Percentiles rank a stretch among this genome's conserved stretches.
Conservation (phyloP, 768 basidiomycete genomes). For the Sporobolomyces phaffii region DNA sequence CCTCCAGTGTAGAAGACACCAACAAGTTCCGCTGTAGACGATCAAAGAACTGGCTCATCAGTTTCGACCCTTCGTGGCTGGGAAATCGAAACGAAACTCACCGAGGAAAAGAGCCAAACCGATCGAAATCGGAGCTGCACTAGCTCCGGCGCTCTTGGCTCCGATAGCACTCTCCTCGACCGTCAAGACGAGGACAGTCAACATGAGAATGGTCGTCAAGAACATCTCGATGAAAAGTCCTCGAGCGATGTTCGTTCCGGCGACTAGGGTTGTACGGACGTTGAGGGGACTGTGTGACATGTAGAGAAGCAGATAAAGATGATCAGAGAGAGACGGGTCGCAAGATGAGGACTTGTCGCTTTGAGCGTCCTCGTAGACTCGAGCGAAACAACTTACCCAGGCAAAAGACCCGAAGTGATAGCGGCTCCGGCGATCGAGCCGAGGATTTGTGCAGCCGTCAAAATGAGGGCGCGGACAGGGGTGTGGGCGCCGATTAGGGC, state of each 20-base stretch:
- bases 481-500: conserved; percentile 47
- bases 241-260: conserved; percentile 44
- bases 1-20: conserved; percentile 12
- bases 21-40: conserved; percentile 26
- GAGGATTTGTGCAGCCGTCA: conserved; percentile 46
- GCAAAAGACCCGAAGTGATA: conserved; percentile 11
- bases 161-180: conserved; percentile 12
- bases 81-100: too few relatives aligned
- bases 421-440: conserved; percentile 46
- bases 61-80: too few relatives aligned
- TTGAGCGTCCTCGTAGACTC: too few relatives aligned
- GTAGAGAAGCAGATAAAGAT: too few relatives aligned
- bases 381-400: too few relatives aligned
- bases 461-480: conserved; percentile 45
- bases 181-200: conserved; percentile 12
- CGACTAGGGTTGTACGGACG: conserved; percentile 34
- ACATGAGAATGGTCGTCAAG: conserved; percentile 42
- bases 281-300: conserved; percentile 21
- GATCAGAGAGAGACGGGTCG: too few relatives aligned
- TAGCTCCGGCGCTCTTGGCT: conserved; percentile 42
- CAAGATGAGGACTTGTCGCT: too few relatives aligned
- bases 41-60: too few relatives aligned
- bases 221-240: conserved; percentile 49
- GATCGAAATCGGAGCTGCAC: conserved; percentile 47
- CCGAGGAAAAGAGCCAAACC: conserved; percentile 46